Base-by-base conservation (phyloP, 2,329 filamentous ascomycete species). In the Lasiodiplodia sp. region DNA sequence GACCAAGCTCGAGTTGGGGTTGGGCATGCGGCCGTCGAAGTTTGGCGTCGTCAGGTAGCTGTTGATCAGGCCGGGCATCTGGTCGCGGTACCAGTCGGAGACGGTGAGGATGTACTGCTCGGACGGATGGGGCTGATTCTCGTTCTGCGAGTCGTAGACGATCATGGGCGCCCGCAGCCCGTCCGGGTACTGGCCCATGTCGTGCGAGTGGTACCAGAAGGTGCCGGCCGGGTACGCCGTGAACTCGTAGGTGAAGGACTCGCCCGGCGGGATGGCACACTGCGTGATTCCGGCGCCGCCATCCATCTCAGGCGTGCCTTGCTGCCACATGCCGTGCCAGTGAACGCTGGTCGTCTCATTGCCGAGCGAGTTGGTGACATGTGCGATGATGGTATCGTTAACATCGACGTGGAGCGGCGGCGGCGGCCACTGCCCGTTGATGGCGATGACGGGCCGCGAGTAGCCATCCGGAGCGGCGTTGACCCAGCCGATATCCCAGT, bases 141-240 rank as follows among this genome's bases (percentile, higher is more conserved):
- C 66, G 11, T 25, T 51, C 3, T 47, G 76, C 1, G 85, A 85
- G 73, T 92, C 90, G 69, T 91, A 86, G 23, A 92, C 82, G 66
- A 92, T 86, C 38, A 92, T 78, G 0, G 89, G 85, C 0, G 85
- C 89, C 25, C 90, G 84, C 6, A 92, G 82, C 12, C 91, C 91
- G 75, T 93, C 91, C 1, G 90, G 89, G 71, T 92, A 92, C 75
- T 92, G 90, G 28, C 86, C 88, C 70, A 84, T 83, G 25, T 85
- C 84, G 75, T 93, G 91, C 4, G 88, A 91, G 76, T 93, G 91
- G 72, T 94, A 94, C 92, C 91, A 94, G 78, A 92, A 94, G 1
- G 91, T 92, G 34, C 91, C 92, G 0, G 89, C 66, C 12, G 70
- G 71, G 11, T 70, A 53, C 1, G 71, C 87, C 2, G 85, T 90